phyloP scores from a whole-genome alignment of 768 basidiomycete species.

The Agaricus blazei region DNA sequence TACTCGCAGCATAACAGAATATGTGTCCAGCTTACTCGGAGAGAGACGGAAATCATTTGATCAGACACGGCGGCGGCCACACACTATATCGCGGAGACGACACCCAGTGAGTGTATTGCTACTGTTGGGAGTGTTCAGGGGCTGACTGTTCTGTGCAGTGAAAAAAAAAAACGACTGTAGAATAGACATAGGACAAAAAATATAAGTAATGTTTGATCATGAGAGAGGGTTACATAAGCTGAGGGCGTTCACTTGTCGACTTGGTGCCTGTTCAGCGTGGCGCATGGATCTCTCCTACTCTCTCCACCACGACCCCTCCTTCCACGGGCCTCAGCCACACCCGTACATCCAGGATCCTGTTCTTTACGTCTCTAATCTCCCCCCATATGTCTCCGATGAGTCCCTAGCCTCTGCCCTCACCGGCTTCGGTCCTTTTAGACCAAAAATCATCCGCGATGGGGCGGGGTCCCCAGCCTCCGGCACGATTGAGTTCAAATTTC shows the following conservation, averaged over 20 bases:
- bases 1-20: neutral
- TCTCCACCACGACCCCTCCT: conserved; percentile 25
- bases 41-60: neutral
- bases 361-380: conserved; percentile 76
- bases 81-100: conserved; percentile 11
- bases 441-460: conserved; percentile 64
- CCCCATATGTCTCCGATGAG: conserved; percentile 69
- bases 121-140: no score
- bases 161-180: neutral
- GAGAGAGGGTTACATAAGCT: conserved; percentile 12
- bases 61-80: conserved; percentile 5
- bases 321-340: conserved; percentile 49
- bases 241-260: neutral
- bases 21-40: neutral
- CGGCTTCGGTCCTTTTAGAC: conserved; percentile 76
- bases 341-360: conserved; percentile 84
- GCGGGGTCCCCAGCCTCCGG: conserved; percentile 51
- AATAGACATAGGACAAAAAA: neutral
- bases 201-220: neutral
- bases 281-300: conserved; percentile 41
- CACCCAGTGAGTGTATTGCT: conserved; percentile 13
- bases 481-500: conserved; percentile 79
- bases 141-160: conserved; percentile 1
- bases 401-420: conserved; percentile 71
- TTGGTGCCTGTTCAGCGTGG: neutral